phyloP scores from a whole-genome alignment of 176 grass and related monocot species.

The Oryza rufipogon region DNA sequence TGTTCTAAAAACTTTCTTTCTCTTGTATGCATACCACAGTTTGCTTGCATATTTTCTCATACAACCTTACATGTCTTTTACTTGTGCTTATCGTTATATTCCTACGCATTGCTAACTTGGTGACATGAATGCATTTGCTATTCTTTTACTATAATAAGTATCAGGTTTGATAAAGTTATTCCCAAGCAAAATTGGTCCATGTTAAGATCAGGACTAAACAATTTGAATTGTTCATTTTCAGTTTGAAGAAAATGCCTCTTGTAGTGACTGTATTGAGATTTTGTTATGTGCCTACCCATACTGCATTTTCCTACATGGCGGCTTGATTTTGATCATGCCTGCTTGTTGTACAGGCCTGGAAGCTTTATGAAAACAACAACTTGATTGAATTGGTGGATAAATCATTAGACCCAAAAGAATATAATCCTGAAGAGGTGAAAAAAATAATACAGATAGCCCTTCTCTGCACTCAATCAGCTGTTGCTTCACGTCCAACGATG shows the following conservation, averaged over 20 bases:
- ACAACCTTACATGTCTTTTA: constrained; percentile 14
- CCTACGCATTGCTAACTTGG: constrained; percentile 10
- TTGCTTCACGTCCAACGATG: constrained; percentile 75
- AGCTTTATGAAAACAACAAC: constrained; percentile 60
- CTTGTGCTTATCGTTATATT: background rate
- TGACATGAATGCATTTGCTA: constrained; percentile 4
- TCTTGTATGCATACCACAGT: constrained; percentile 12
- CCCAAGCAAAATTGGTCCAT: background rate
- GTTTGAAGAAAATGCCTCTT: background rate
- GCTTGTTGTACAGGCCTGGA: constrained; percentile 63
- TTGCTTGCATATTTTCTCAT: constrained; percentile 27
- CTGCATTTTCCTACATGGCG: background rate
- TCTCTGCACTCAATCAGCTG: constrained; percentile 78
- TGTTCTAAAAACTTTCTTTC: constrained; percentile 25
- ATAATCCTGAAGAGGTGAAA: constrained; percentile 56
- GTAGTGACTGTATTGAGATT: constrained; percentile 23
- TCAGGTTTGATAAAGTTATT: constrained; percentile 11
- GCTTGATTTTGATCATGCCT: constrained; percentile 19
- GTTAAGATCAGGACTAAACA: constrained; percentile 20
- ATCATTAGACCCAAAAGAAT: constrained; percentile 63
- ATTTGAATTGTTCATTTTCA: constrained; percentile 22
- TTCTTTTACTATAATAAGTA: constrained; percentile 27
- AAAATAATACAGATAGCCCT: constrained; percentile 70
- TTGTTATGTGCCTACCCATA: background rate
- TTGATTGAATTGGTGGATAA: constrained; percentile 63